Evolutionary conservation across 495 filamentous ascomycete species (phyloP).

Genomic region (Hyphodiscus hymeniophilus): DNA sequence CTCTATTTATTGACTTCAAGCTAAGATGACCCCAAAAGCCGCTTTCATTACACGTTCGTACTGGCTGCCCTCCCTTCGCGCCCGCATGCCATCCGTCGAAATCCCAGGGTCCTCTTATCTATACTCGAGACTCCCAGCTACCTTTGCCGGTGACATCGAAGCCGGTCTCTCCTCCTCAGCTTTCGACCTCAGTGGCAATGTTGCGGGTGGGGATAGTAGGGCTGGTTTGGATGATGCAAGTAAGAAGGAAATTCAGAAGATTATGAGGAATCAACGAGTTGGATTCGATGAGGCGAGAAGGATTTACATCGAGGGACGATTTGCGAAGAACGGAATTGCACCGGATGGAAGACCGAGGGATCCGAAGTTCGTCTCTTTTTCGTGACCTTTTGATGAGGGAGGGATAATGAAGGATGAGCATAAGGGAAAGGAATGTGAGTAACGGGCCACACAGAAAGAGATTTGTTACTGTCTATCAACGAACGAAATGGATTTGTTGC

Average conservation of each 20-base stretch:
- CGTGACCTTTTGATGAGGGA: constrained; percentile 29
- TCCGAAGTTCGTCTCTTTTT: constrained; percentile 93
- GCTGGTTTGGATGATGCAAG: constrained; percentile 69
- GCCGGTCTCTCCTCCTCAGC: constrained; percentile 70
- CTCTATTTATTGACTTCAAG: constrained; percentile 4
- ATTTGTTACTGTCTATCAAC: no score
- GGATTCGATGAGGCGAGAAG: constrained; percentile 87
- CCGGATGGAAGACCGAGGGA: constrained; percentile 82
- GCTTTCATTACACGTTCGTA: constrained; percentile 57
- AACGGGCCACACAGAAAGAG: no score
- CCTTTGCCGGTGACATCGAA: constrained; percentile 75
- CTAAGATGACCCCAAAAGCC: constrained; percentile 35
- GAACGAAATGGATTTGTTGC: no score
- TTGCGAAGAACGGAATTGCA: constrained; percentile 79
- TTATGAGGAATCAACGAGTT: constrained; percentile 75
- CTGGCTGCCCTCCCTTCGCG: constrained; percentile 53
- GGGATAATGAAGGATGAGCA: constrained; percentile 8
- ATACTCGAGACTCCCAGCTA: constrained; percentile 66
- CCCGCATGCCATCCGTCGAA: constrained; percentile 51
- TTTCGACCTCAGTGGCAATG: constrained; percentile 75
- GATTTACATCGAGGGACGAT: constrained; percentile 74
- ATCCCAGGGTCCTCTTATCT: constrained; percentile 40
- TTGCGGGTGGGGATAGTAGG: constrained; percentile 66
- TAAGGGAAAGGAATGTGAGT: neutral
- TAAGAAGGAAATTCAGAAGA: constrained; percentile 71